Evolutionary conservation across 2,329 filamentous ascomycete species (phyloP), one percentile per base, ranked within the genome.

Genomic region (Sarocladium strictum): DNA sequence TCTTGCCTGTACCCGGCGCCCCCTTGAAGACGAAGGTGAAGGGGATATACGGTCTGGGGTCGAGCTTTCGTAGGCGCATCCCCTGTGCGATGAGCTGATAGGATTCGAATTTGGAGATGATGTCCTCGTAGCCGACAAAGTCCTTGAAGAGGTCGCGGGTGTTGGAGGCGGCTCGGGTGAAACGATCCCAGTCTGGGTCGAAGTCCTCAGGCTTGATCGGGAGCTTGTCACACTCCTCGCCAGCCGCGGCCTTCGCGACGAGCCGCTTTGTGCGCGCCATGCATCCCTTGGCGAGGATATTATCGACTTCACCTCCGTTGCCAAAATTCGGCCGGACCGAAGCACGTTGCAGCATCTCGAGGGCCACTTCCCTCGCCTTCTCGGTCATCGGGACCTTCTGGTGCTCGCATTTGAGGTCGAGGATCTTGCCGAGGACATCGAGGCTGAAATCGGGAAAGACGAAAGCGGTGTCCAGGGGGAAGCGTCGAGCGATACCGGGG

Each of bases 11-110:
- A 0, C 82, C 84, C 26, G 83, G 82, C 0, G 69, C 67, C 1
- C 86, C 85, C 11, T 80, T 77, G 70, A 89, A 89, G 1, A 89
- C 65, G 60, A 86, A 88, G 50, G 80, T 86, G 62, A 86, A 86
- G 0, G 85, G 83, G 0, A 88, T 73, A 47, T 78, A 65, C 2
- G 63, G 63, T 21, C 64, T 58, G 2, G 83, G 78, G 58, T 88
- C 79, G 63, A 84, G 67, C 0, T 71, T 75, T 0, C 78, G 66
- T 2, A 64, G 58, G 29, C 76, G 78, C 72, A 85, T 76, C 2
- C 72, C 76, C 10, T 69, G 71, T 0, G 76, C 80, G 1, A 73
- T 79, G 5, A 73, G 71, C 59, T 84, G 79, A 60, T 85, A 83
- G 1, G 74, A 73, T 57, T 81, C 69, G 2, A 89, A 69, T 61